A percentile compares a stretch with the other conserved stretches of the same genome.
phyloP scores from a whole-genome alignment of 306 rosid species.

The Quercus alba region DNA sequence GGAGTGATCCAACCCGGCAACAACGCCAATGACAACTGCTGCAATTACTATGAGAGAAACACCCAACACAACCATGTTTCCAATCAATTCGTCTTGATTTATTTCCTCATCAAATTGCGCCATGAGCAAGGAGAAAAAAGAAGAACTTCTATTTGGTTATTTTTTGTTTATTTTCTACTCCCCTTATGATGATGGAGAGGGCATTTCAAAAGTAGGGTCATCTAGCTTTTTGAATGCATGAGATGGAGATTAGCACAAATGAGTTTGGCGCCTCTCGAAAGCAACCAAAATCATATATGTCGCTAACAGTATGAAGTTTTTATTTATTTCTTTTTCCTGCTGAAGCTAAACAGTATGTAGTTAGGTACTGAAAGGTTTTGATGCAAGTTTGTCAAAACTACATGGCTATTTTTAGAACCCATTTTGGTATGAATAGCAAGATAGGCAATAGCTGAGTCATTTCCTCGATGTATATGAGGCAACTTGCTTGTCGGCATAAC shows the following conservation, averaged over 20 bases:
- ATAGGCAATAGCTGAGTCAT: too few species aligned
- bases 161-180: too few species aligned
- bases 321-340: too few species aligned
- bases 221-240: not conserved
- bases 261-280: not conserved
- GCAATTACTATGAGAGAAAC: slow-evolving; percentile 17
- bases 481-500: too few species aligned
- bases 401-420: too few species aligned
- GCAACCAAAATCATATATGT: not conserved
- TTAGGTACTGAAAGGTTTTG: too few species aligned
- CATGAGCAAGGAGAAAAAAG: not conserved
- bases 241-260: not conserved
- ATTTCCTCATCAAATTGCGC: not conserved
- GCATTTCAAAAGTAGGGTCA: not conserved
- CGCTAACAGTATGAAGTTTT: not conserved
- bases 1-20: not conserved
- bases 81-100: not conserved
- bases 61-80: slow-evolving; percentile 26
- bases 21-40: not conserved
- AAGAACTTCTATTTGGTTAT: not conserved
- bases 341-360: not conserved
- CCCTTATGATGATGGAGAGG: not conserved
- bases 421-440: too few species aligned
- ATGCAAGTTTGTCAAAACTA: too few species aligned
- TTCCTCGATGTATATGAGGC: too few species aligned